Evolutionary conservation across 179 eudicot genomes (phyloP).

Genomic region (Corrigiola litoralis): DNA sequence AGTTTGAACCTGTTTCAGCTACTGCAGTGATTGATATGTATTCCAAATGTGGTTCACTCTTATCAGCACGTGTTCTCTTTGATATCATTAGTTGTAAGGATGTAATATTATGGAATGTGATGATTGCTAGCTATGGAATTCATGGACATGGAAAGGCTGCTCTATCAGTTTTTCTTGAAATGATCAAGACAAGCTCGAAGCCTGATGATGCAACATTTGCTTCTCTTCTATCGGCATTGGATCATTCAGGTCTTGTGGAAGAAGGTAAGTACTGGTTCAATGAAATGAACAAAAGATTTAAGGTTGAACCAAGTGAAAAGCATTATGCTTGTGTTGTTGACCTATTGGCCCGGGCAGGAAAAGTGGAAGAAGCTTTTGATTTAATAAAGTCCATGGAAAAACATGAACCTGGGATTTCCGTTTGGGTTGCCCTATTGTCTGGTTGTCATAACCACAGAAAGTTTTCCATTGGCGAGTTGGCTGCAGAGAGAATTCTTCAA

Average conservation of each 20-base stretch:
- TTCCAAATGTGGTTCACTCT: slow-evolving; percentile 70
- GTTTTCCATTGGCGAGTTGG: slow-evolving; percentile 52
- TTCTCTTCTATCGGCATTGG: slow-evolving; percentile 69
- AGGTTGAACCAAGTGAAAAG: slow-evolving; percentile 57
- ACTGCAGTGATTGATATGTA: slow-evolving; percentile 80
- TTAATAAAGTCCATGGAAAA: slow-evolving; percentile 40
- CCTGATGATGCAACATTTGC: slow-evolving; percentile 80
- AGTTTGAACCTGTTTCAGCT: slow-evolving; percentile 38
- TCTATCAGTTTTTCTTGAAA: slow-evolving; percentile 44
- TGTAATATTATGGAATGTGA: slow-evolving; percentile 53
- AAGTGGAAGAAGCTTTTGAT: slow-evolving; percentile 52
- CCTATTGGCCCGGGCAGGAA: slow-evolving; percentile 74
- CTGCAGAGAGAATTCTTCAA: slow-evolving; percentile 55
- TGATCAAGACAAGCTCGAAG: slow-evolving; percentile 35
- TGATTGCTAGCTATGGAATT: slow-evolving; percentile 68
- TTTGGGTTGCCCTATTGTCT: slow-evolving; percentile 73
- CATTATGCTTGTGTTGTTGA: slow-evolving; percentile 75
- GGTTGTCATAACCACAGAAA: slow-evolving; percentile 64
- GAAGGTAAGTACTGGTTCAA: slow-evolving; percentile 71
- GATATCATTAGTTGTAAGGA: slow-evolving; percentile 45
- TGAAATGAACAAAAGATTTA: slow-evolving; percentile 46
- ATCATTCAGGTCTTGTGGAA: slow-evolving; percentile 73
- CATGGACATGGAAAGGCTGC: slow-evolving; percentile 74
- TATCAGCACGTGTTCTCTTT: slow-evolving; percentile 44
- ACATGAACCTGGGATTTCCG: slow-evolving; percentile 43